A percentile compares a stretch with the other conserved stretches of the same genome.
phyloP scores from a whole-genome alignment of 306 rosid species.

The Geum urbanum region DNA sequence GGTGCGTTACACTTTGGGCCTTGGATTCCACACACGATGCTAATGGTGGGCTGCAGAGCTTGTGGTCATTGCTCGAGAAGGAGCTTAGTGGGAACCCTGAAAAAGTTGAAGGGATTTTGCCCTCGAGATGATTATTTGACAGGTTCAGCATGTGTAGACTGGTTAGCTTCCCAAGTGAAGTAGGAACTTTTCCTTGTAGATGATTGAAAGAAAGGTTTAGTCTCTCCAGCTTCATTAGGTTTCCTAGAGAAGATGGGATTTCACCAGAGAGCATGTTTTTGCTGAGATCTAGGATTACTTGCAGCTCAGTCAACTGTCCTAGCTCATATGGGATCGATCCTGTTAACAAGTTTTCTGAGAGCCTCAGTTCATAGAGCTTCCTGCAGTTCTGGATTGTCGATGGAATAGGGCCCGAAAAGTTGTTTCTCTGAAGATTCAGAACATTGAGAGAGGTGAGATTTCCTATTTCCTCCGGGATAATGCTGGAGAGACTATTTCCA shows the following conservation, averaged over 20 bases:
- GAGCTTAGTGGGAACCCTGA: conserved; percentile 68
- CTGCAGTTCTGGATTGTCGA: conserved; percentile 53
- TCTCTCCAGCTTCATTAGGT: conserved; percentile 76
- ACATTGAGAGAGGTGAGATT: conserved; percentile 79
- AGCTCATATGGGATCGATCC: conserved; percentile 63
- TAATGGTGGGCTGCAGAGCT: conserved; percentile 72
- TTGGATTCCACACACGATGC: conserved; percentile 44
- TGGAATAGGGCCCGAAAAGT: conserved; percentile 68
- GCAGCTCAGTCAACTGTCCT: conserved; percentile 66
- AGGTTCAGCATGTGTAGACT: conserved; percentile 79
- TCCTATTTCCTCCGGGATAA: conserved; percentile 77
- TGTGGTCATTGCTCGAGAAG: conserved; percentile 53
- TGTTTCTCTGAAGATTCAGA: conserved; percentile 61
- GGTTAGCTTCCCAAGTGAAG: conserved; percentile 63
- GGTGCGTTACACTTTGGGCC: conserved; percentile 31
- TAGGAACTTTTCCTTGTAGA: conserved; percentile 61
- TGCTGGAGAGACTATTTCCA: conserved; percentile 67
- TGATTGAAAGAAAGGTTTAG: conserved; percentile 71
- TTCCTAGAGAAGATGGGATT: conserved; percentile 73
- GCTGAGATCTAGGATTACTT: conserved; percentile 79
- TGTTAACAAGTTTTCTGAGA: conserved; percentile 62
- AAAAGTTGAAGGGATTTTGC: conserved; percentile 64
- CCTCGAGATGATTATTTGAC: conserved; percentile 68
- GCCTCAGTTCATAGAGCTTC: conserved; percentile 77
- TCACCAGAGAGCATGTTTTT: conserved; percentile 54